Percentiles rank a stretch among this genome's conserved stretches.
These are phyloP conservation scores for Penstemon newberryi DNA, from an alignment of 257 asterid species.

Conservation along the genomic window DNA sequence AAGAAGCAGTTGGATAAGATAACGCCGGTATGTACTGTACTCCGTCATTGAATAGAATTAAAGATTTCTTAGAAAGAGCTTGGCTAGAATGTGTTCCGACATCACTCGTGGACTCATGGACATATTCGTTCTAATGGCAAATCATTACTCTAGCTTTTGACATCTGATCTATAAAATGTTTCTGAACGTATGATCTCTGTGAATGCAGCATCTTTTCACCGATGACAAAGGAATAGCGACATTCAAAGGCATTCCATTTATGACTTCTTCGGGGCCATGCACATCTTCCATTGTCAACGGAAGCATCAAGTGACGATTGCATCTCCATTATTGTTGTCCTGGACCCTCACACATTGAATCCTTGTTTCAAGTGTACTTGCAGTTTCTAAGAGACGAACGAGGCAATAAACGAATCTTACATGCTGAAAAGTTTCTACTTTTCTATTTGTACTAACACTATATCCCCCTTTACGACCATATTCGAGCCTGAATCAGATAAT, in stretches of 20 bases:
- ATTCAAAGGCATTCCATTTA: conserved; percentile 82
- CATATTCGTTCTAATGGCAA: not conserved
- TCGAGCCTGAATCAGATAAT: not conserved
- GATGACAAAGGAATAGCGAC: conserved; percentile 79
- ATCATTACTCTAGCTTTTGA: not conserved
- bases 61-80: not conserved
- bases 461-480: not conserved
- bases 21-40: conserved; percentile 57
- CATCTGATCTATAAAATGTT: not conserved
- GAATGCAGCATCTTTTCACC: conserved; percentile 76
- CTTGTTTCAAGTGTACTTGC: not conserved
- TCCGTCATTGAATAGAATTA: not conserved
- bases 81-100: not conserved
- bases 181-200: not conserved
- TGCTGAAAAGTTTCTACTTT: not conserved
- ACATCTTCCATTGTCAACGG: conserved; percentile 67
- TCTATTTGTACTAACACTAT: conserved; percentile 8
- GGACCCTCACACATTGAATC: not conserved
- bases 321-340: not conserved
- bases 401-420: not conserved
- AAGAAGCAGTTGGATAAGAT: conserved; percentile 95
- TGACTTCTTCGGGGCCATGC: conserved; percentile 93
- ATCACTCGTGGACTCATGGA: not conserved
- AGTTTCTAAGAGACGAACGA: not conserved
- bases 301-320: conserved; percentile 55